Base-by-base conservation (phyloP, 495 filamentous ascomycete genomes). In the Gamarada debralockiae region DNA sequence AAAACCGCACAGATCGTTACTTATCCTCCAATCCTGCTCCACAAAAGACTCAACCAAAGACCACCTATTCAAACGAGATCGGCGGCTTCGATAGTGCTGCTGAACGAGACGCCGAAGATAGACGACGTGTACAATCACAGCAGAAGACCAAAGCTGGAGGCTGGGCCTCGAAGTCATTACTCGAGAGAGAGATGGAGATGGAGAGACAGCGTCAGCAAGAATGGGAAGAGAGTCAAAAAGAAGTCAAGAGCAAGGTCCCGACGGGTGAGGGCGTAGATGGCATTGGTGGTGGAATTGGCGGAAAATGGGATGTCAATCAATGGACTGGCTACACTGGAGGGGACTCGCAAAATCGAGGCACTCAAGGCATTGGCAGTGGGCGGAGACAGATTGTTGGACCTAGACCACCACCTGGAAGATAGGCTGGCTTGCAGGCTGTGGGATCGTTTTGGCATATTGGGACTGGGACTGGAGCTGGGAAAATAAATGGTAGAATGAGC, bases 181-280 rank as follows among this genome's bases (percentile, higher is more conserved):
- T 97, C 1, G 91, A 96, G 69, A 83, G 91, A 18, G 93, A 98
- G 66, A 96, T 97, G 89, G 93, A 98, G 67, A 79, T 87, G 57
- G 93, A 98, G 70, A 80, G 95, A 10, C 88, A 95, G 66, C 78
- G 92, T 34, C 93, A 98, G 70, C 76, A 80, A 46, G 93, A 98
- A 60, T 98, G 93, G 93, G 93, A 97, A 61, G 87, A 92, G 50
- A 77, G 79, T n/a, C 93, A 97, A 69, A 79, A 85, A 52, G 84
- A 84, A 56, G 85, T 82, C 1, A 73, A 79, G 43, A 74, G 74
- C 39, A 83, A 79, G 5, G 75, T 75, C 0, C 69, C 72, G 10
- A 55, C 65, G 9, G 73, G 57, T 60, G 57, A 77, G 56, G 59
- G 74, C 53, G 62, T 84, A 59, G 66, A 79, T 56, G 61, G 81